phyloP scores from a whole-genome alignment of 495 filamentous ascomycete genomes.

The Chaetomidium leptoderma region DNA sequence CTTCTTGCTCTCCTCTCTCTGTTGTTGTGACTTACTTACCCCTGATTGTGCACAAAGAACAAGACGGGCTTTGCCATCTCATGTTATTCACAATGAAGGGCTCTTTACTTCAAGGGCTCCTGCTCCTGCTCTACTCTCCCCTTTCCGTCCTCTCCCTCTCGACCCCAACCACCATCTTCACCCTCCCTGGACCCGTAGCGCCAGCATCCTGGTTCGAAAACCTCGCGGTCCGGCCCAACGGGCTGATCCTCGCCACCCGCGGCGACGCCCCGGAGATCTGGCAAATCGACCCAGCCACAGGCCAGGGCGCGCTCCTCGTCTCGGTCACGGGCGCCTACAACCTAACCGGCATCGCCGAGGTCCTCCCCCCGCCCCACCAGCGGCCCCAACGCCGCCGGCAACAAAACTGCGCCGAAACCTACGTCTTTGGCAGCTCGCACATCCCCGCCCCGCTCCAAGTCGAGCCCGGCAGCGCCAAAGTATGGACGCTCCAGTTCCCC shows the following conservation, averaged over 20 bases:
- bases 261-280: slow-evolving; percentile 31
- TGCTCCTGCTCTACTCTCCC: slow-evolving; percentile 1
- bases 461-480: slow-evolving; percentile 34
- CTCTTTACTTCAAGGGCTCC: not conserved
- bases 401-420: slow-evolving; percentile 29
- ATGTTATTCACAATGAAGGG: no score
- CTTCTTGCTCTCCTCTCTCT: no score
- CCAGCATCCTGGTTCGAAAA: slow-evolving; percentile 31
- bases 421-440: slow-evolving; percentile 41
- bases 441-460: slow-evolving; percentile 30
- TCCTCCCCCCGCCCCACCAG: slow-evolving; percentile 24
- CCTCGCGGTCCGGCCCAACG: slow-evolving; percentile 30
- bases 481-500: slow-evolving; percentile 40
- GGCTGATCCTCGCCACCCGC: slow-evolving; percentile 7
- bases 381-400: no score
- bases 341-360: slow-evolving; percentile 42
- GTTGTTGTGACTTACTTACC: no score
- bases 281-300: slow-evolving; percentile 34
- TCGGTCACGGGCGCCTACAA: slow-evolving; percentile 36
- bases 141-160: slow-evolving; percentile 1
- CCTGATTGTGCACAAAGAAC: no score
- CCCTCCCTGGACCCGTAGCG: not conserved
- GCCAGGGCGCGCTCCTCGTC: slow-evolving; percentile 30
- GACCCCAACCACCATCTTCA: slow-evolving; percentile 3
- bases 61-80: no score